Base-by-base conservation (phyloP, 2,329 filamentous ascomycete genomes). In the Alternaria brassicae region DNA sequence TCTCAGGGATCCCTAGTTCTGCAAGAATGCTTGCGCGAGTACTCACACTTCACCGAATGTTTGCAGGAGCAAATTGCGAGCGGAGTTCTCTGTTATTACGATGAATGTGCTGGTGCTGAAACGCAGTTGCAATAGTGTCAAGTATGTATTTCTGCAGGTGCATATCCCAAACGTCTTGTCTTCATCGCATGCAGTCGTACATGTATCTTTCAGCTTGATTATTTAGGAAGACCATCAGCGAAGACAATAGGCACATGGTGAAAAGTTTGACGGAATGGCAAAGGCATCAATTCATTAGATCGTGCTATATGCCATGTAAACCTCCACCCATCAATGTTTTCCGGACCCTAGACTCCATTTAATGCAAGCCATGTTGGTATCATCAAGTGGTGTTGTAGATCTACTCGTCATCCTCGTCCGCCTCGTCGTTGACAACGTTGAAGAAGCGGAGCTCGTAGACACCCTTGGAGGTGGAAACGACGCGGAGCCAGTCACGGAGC, bases 371-470 rank as follows among this genome's bases (percentile, higher is more conserved):
- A 61, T 66, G 59, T 56, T 57, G 41, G 48, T 63, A 58, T 66
- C 54, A 28, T 48, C 28, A 58, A 56, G 42, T 41, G 51, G 48
- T 50, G 57, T 30, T 44, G 41, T 50, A 56, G 54, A 63, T 89
- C 88, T 97, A 99, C 83, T 99, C 95, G 80, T 99, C 95, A 81
- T 99, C 95, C 80, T 99, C 95, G 74, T 98, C 95, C 75, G 88
- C 93, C 81, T 93, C 94, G 82, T 99, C 95, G 84, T 96, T 95
- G 79, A 97, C 94, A 80, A 99, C 93, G 88, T 99, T 99, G 93
- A 96, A 99, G 93, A 99, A 99, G 87, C 96, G 93, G 84, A 99
- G 91, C 88, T 97, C 93, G 87, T 99, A 99, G 72, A 97, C 93
- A 81, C 95, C 94, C 86, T 94, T 94, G 82, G 91, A 93, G 81